Conservation (phyloP, 2,329 filamentous ascomycete genomes). For the Whalleya microplaca region DNA sequence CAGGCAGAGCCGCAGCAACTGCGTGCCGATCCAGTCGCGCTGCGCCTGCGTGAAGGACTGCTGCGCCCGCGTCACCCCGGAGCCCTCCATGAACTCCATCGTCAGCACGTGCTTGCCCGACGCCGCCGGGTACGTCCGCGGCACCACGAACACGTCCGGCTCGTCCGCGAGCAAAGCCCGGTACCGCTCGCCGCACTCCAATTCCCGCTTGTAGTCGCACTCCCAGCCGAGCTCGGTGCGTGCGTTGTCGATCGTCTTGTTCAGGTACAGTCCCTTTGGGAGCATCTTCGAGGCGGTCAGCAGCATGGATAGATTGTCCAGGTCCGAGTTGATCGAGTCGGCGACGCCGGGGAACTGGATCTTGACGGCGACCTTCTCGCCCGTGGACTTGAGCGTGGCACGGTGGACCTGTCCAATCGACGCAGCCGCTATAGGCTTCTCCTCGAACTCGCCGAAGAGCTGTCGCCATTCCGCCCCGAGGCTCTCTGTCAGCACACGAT, state of each 20-base stretch:
- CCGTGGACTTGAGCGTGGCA: constrained; percentile 75
- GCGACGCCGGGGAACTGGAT: constrained; percentile 97
- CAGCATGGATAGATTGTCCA: constrained; percentile 90
- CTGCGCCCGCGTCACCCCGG: constrained; percentile 80
- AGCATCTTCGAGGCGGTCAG: constrained; percentile 88
- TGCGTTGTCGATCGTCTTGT: constrained; percentile 97
- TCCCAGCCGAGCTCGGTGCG: constrained; percentile 93
- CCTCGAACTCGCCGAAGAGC: constrained; percentile 82
- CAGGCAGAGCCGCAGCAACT: constrained; percentile 88
- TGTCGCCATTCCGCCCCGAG: constrained; percentile 84
- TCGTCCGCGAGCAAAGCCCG: constrained; percentile 76
- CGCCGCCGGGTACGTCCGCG: constrained; percentile 75
- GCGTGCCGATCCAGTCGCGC: constrained; percentile 93
- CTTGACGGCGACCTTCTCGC: constrained; percentile 85
- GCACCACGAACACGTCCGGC: constrained; percentile 75
- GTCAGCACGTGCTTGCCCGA: constrained; percentile 87
- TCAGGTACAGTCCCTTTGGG: constrained; percentile 88
- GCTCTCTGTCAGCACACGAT: constrained; percentile 79
- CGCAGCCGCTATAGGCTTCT: constrained; percentile 89
- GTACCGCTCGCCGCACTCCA: constrained; percentile 78
- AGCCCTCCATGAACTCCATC: constrained; percentile 87
- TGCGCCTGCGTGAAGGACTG: constrained; percentile 75
- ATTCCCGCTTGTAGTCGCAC: constrained; percentile 92
- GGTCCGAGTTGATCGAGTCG: constrained; percentile 92
- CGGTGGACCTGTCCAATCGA: constrained; percentile 97